These are phyloP conservation scores for Cordyceps farinosa DNA, from an alignment of 2,329 filamentous ascomycete species.

Conservation along the genomic window DNA sequence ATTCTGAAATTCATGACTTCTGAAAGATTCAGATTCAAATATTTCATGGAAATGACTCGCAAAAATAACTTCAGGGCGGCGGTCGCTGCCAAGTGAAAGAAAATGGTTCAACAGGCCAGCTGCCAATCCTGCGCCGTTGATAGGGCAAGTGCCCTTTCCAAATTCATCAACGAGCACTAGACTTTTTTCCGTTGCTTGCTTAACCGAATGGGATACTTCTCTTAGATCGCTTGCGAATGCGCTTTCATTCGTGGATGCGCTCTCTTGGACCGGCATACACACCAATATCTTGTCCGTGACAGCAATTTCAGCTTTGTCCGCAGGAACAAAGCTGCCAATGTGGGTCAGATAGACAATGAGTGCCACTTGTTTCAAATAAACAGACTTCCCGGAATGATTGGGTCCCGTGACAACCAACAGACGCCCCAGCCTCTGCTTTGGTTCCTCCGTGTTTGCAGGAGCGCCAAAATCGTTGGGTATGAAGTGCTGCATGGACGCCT, in stretches of 20 bases:
- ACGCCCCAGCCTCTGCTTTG: slow-evolving; percentile 49
- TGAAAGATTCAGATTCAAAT: slow-evolving; percentile 61
- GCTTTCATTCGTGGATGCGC: slow-evolving; percentile 55
- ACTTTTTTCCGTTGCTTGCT: slow-evolving; percentile 69
- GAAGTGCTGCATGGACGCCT: slow-evolving; percentile 74
- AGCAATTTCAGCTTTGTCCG: slow-evolving; percentile 70
- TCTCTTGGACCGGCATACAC: slow-evolving; percentile 71
- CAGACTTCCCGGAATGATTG: slow-evolving; percentile 94
- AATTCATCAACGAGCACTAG: slow-evolving; percentile 94
- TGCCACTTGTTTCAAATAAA: slow-evolving; percentile 91
- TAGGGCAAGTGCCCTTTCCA: slow-evolving; percentile 58
- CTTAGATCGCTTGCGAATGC: slow-evolving; percentile 76
- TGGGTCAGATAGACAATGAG: slow-evolving; percentile 91
- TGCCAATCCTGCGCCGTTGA: slow-evolving; percentile 57
- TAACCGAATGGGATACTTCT: slow-evolving; percentile 75
- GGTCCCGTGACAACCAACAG: slow-evolving; percentile 78
- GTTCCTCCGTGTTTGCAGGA: slow-evolving; percentile 22
- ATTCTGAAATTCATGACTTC: slow-evolving; percentile 44
- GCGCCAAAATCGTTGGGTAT: slow-evolving; percentile 79
- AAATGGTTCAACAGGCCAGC: slow-evolving; percentile 57
- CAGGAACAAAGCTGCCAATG: slow-evolving; percentile 88
- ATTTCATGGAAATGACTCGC: slow-evolving; percentile 69
- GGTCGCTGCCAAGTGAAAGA: slow-evolving; percentile 36
- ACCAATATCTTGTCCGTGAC: slow-evolving; percentile 92
- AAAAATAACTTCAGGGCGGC: slow-evolving; percentile 55